Conservation (phyloP, 2,329 filamentous ascomycete species). For the Calonectria multiphialidica region DNA sequence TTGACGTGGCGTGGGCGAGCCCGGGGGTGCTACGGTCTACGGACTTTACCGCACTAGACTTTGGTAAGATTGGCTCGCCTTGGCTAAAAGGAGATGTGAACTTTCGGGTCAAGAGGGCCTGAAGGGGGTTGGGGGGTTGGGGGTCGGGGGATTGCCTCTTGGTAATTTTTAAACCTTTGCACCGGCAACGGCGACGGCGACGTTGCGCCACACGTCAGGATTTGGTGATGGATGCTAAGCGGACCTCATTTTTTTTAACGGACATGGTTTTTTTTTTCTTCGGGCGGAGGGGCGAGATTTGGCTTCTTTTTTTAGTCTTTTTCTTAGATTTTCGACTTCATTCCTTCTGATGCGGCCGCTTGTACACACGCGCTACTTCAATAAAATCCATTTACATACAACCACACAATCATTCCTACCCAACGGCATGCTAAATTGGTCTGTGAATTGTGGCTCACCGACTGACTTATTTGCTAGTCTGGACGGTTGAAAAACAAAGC, state of each 20-base stretch:
- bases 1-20: constrained; percentile 15
- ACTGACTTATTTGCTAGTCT: not conserved
- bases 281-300: not conserved
- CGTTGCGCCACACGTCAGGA: not conserved
- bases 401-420: not conserved
- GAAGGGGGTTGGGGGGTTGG: not conserved
- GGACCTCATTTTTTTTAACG: not conserved
- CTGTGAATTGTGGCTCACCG: not conserved
- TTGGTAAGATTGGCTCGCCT: constrained; percentile 23
- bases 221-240: not conserved
- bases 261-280: not conserved
- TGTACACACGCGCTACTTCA: not conserved
- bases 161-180: not conserved
- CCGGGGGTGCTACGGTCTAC: not conserved
- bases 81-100: constrained; percentile 22
- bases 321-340: not conserved
- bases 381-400: not conserved
- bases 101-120: constrained; percentile 10
- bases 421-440: not conserved
- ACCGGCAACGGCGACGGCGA: not conserved
- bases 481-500: not conserved
- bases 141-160: not conserved
- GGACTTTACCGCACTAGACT: constrained; percentile 15
- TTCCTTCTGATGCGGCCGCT: not conserved
- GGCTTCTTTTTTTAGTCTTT: constrained; percentile 4